These are phyloP conservation scores for Pyrenophora tritici-repentis DNA, from an alignment of 2,329 filamentous ascomycete genomes.

Conservation along the genomic window DNA sequence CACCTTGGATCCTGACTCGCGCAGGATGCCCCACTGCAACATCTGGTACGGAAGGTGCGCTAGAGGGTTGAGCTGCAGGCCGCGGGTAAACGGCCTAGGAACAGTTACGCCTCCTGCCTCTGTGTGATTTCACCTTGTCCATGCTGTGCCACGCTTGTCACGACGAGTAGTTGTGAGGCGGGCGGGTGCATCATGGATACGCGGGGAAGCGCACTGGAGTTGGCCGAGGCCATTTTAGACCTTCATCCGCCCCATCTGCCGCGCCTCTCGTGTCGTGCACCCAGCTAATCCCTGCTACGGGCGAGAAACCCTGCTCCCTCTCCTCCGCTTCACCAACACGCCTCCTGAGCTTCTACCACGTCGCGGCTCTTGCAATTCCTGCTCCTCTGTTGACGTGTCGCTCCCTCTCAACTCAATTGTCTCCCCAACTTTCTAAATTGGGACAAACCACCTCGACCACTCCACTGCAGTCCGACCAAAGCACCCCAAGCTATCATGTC, in stretches of 20 bases:
- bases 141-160: background rate
- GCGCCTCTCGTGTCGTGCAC: slow-evolving; percentile 23
- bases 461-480: background rate
- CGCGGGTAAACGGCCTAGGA: slow-evolving; percentile 2
- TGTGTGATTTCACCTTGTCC: background rate
- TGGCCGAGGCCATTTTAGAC: background rate
- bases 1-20: slow-evolving; percentile 18
- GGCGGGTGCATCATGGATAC: no score
- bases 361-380: slow-evolving; percentile 23
- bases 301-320: slow-evolving; percentile 27
- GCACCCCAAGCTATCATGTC: slow-evolving; percentile 29
- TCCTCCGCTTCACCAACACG: slow-evolving; percentile 27
- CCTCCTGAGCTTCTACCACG: slow-evolving; percentile 39
- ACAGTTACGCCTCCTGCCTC: background rate
- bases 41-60: slow-evolving; percentile 11
- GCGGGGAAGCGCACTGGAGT: no score
- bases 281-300: slow-evolving; percentile 16
- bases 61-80: slow-evolving; percentile 4
- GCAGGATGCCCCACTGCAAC: slow-evolving; percentile 18
- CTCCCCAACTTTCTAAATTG: slow-evolving; percentile 12
- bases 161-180: no score
- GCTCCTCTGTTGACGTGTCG: slow-evolving; percentile 20
- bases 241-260: slow-evolving; percentile 4
- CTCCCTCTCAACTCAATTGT: slow-evolving; percentile 25
- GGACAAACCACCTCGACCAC: slow-evolving; percentile 5